These are phyloP conservation scores for Penicillium diatomitis DNA, from an alignment of 495 filamentous ascomycete genomes.

Conservation along the genomic window DNA sequence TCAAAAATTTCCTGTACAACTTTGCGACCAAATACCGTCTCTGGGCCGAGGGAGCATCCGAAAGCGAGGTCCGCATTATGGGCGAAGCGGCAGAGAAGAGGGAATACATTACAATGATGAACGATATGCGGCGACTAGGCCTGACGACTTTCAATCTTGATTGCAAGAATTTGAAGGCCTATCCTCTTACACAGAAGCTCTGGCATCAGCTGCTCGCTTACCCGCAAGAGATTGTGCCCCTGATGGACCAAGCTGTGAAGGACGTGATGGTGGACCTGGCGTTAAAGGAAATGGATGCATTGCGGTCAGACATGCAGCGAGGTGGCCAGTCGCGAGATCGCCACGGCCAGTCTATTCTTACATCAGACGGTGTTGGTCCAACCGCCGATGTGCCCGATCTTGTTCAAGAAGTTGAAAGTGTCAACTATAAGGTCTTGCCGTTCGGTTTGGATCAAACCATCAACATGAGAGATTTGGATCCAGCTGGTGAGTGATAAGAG, in stretches of 20 bases:
- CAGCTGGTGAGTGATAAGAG: conserved; percentile 45
- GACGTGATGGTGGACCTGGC: conserved; percentile 90
- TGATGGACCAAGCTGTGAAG: conserved; percentile 92
- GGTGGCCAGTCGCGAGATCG: conserved; percentile 17
- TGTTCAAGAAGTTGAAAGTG: conserved; percentile 57
- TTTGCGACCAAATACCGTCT: conserved; percentile 90
- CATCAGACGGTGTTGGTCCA: conserved; percentile 66
- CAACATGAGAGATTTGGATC: conserved; percentile 93
- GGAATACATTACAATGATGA: conserved; percentile 77
- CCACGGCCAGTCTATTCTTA: conserved; percentile 31
- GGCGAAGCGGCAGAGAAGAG: conserved; percentile 53
- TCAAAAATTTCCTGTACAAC: conserved; percentile 85
- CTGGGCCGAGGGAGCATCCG: conserved; percentile 73
- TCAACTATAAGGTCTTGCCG: conserved; percentile 74
- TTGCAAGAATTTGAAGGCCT: conserved; percentile 80
- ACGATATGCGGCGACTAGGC: conserved; percentile 82
- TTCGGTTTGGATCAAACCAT: conserved; percentile 80
- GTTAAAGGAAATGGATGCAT: conserved; percentile 64
- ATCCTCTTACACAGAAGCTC: conserved; percentile 83
- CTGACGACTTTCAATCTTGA: conserved; percentile 80
- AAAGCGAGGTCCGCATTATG: conserved; percentile 58
- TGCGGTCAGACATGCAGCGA: conserved; percentile 49
- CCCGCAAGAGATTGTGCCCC: conserved; percentile 87
- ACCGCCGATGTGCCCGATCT: conserved; percentile 68
- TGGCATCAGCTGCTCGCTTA: conserved; percentile 93